phyloP scores from a whole-genome alignment of 2,329 filamentous ascomycete genomes.

The Helminthosporium solani region DNA sequence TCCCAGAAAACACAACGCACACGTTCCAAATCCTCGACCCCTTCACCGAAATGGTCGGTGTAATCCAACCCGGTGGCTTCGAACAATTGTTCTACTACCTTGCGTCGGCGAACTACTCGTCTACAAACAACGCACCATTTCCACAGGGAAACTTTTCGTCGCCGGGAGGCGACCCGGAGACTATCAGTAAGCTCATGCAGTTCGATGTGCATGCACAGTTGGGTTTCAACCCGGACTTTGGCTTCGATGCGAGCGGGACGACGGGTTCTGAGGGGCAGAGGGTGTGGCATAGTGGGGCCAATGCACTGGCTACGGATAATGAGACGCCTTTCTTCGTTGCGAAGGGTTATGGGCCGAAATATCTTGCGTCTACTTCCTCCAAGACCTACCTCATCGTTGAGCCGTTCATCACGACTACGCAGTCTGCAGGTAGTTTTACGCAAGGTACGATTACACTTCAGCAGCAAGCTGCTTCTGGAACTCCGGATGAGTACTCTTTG shows the following conservation, averaged over 20 bases:
- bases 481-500: constrained; percentile 8
- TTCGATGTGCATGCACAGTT: constrained; percentile 50
- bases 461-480: constrained; percentile 14
- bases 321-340: constrained; percentile 47
- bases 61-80: constrained; percentile 52
- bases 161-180: constrained; percentile 28
- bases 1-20: constrained; percentile 50
- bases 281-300: constrained; percentile 45
- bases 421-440: constrained; percentile 47
- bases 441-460: constrained; percentile 48
- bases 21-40: constrained; percentile 53
- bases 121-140: constrained; percentile 41
- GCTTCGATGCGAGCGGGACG: constrained; percentile 28
- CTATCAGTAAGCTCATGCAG: constrained; percentile 40
- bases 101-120: constrained; percentile 38
- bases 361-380: constrained; percentile 41
- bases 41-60: constrained; percentile 50
- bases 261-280: constrained; percentile 44
- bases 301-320: constrained; percentile 33
- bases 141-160: constrained; percentile 29
- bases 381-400: constrained; percentile 46
- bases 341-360: constrained; percentile 51
- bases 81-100: constrained; percentile 50
- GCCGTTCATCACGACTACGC: constrained; percentile 45
- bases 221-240: constrained; percentile 43